These are phyloP conservation scores for Magnaporthiopsis poae DNA, from an alignment of 2,329 filamentous ascomycete genomes.

Conservation along the genomic window DNA sequence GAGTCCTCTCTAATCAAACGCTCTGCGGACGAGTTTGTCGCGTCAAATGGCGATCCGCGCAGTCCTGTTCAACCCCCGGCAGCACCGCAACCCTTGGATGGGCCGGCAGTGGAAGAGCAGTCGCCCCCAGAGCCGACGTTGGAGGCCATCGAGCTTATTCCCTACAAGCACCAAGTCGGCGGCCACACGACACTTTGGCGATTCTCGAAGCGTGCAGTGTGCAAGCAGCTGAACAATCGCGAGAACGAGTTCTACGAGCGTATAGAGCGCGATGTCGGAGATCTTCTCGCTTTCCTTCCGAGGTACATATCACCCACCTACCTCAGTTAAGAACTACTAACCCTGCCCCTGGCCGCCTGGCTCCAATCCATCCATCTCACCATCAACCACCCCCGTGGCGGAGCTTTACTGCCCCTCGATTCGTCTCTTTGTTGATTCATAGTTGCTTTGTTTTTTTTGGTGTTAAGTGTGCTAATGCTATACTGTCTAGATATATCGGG, in stretches of 20 bases:
- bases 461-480: background rate
- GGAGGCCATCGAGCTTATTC: slow-evolving; percentile 88
- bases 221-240: slow-evolving; percentile 94
- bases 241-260: slow-evolving; percentile 99
- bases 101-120: slow-evolving; percentile 17
- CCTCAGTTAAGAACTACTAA: background rate
- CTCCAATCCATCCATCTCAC: background rate
- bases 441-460: background rate
- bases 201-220: slow-evolving; percentile 88
- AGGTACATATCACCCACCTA: slow-evolving; percentile 45
- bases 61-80: background rate
- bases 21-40: background rate
- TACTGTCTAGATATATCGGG: slow-evolving; percentile 68
- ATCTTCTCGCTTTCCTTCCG: slow-evolving; percentile 81
- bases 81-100: background rate
- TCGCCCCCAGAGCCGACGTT: slow-evolving; percentile 51
- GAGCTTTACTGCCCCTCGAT: slow-evolving; percentile 6
- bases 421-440: background rate
- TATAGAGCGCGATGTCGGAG: slow-evolving; percentile 81
- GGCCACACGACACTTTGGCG: slow-evolving; percentile 94
- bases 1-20: background rate
- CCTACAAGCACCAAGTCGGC: slow-evolving; percentile 93
- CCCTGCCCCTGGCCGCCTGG: background rate
- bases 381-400: background rate
- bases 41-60: background rate